These are phyloP conservation scores for Boletus reticulatus DNA, from an alignment of 768 basidiomycete genomes.

Conservation along the genomic window DNA sequence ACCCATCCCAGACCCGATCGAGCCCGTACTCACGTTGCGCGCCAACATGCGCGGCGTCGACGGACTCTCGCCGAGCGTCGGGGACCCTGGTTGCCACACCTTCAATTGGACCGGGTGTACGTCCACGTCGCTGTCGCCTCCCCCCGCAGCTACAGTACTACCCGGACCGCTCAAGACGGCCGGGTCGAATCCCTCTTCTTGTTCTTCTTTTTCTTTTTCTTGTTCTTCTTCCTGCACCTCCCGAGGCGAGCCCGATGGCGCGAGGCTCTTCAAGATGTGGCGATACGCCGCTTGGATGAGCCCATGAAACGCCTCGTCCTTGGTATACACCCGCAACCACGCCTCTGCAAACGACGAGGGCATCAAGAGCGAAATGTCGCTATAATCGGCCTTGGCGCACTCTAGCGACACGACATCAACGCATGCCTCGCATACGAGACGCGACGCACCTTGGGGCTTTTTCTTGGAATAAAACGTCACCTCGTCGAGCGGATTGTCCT, in stretches of 20 bases:
- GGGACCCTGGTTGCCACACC: neutral
- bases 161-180: neutral
- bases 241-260: neutral
- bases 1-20: neutral
- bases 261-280: constrained; percentile 32
- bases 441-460: constrained; percentile 49
- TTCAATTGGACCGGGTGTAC: constrained; percentile 25
- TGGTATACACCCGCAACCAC: constrained; percentile 68
- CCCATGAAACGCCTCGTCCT: constrained; percentile 52
- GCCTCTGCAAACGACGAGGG: constrained; percentile 68
- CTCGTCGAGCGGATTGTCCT: constrained; percentile 62
- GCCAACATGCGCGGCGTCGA: constrained; percentile 32
- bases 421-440: neutral
- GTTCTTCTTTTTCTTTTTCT: neutral
- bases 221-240: constrained; percentile 1
- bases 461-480: constrained; percentile 76
- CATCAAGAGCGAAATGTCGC: constrained; percentile 64
- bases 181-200: constrained; percentile 18
- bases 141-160: neutral
- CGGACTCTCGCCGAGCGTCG: neutral
- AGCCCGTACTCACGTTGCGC: constrained; percentile 17
- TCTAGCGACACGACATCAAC: constrained; percentile 31
- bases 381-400: constrained; percentile 42
- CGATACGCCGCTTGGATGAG: constrained; percentile 71
- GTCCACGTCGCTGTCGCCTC: constrained; percentile 8